phyloP scores from a whole-genome alignment of 805 yeast species.

The Diddensiella santjacobensis region DNA sequence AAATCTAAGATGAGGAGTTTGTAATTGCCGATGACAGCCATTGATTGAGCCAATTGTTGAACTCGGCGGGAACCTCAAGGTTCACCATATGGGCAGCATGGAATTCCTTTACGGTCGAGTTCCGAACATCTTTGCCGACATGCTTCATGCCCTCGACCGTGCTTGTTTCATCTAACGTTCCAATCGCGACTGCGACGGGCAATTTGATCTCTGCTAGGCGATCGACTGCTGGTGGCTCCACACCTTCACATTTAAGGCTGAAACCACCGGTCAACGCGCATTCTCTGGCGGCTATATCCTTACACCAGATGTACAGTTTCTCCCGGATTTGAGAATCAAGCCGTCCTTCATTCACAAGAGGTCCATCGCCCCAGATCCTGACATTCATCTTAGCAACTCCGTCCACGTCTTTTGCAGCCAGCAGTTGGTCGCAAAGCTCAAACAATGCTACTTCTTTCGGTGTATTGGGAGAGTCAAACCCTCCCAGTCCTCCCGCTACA shows the following conservation, averaged over 20 bases:
- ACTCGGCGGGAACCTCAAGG: not conserved
- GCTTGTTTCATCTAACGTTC: not conserved
- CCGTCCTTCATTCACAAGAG: not conserved
- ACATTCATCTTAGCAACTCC: not conserved
- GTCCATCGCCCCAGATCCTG: conserved; percentile 12
- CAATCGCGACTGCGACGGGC: not conserved
- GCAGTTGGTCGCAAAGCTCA: not conserved
- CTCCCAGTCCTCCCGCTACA: conserved; percentile 5
- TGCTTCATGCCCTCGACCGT: not conserved
- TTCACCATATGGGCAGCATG: conserved; percentile 5
- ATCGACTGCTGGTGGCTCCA: not conserved
- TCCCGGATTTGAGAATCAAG: not conserved
- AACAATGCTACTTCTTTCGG: conserved; percentile 4
- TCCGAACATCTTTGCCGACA: not conserved
- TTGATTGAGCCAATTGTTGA: conserved; percentile 3
- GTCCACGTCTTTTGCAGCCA: not conserved
- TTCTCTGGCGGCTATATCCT: not conserved
- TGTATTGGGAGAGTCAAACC: not conserved
- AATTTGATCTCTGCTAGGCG: not conserved
- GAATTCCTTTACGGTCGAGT: conserved; percentile 1
- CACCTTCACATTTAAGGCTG: not conserved
- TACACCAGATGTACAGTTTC: conserved; percentile 3
- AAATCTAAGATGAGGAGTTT: no score
- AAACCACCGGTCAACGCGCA: not conserved
- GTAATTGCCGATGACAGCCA: no score